phyloP scores from a whole-genome alignment of 129 eudicot genomes.

The Scalesia atractyloides region DNA sequence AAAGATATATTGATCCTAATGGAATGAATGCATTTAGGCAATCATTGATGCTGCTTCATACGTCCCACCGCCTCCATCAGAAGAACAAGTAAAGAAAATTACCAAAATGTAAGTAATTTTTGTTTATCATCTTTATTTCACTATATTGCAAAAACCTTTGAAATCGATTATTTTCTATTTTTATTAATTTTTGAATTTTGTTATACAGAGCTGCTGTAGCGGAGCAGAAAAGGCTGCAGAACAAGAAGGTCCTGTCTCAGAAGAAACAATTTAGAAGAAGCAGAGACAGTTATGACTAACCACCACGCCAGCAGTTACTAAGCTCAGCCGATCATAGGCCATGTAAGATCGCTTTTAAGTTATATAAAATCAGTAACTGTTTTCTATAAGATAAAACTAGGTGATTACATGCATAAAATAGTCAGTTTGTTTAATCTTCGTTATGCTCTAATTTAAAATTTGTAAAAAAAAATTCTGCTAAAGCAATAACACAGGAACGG shows the following conservation, averaged over 20 bases:
- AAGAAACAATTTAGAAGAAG: slow-evolving; percentile 75
- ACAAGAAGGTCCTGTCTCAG: slow-evolving; percentile 68
- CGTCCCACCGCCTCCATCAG: slow-evolving; percentile 93
- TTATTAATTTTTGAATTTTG: not conserved
- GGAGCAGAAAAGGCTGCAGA: slow-evolving; percentile 68
- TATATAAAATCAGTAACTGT: not conserved
- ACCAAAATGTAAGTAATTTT: slow-evolving; percentile 56
- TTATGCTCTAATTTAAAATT: no score
- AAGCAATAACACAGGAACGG: no score
- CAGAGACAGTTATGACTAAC: slow-evolving; percentile 72
- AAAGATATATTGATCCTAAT: not conserved
- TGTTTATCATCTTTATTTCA: not conserved
- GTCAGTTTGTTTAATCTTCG: no score
- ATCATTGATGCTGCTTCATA: slow-evolving; percentile 96
- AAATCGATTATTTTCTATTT: not conserved
- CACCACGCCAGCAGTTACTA: not conserved
- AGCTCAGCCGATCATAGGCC: slow-evolving; percentile 9
- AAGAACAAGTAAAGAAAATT: slow-evolving; percentile 74
- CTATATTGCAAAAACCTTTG: not conserved
- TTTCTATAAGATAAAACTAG: not conserved
- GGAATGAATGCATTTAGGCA: slow-evolving; percentile 45
- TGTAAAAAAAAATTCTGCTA: no score
- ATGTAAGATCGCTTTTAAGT: slow-evolving; percentile 10
- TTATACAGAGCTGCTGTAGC: slow-evolving; percentile 63
- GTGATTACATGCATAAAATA: slow-evolving; percentile 2